A percentile compares a stretch with the other conserved stretches of the same genome.
Conservation (phyloP, 2,329 filamentous ascomycete species). For the Diplocarpon rosae region DNA sequence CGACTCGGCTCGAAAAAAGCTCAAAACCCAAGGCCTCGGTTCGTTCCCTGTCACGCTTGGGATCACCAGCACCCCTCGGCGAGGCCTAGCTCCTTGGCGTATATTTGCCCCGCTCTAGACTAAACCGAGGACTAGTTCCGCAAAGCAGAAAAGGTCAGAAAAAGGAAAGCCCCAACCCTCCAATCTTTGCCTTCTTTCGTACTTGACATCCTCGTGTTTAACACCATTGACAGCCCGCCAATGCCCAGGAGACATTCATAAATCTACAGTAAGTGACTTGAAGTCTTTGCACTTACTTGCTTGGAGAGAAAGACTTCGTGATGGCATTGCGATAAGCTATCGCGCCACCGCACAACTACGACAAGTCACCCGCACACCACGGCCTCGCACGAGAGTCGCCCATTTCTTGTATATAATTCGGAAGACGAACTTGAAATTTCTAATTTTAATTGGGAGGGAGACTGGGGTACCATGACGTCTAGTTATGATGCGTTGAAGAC, state of each 20-base stretch:
- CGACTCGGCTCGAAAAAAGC: neutral
- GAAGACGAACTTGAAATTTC: conserved; percentile 13
- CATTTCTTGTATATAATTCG: conserved; percentile 24
- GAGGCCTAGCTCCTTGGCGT: neutral
- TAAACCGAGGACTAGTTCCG: neutral
- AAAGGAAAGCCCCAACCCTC: neutral
- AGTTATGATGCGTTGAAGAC: conserved; percentile 11
- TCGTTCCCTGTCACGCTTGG: neutral
- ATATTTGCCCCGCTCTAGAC: neutral
- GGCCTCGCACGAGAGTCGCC: conserved; percentile 13
- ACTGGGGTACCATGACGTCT: conserved; percentile 4
- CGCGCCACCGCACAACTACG: conserved; percentile 5
- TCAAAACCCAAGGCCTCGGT: neutral
- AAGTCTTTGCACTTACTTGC: conserved; percentile 27
- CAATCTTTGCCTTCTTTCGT: neutral
- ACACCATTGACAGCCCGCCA: conserved; percentile 7
- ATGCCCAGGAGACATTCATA: conserved; percentile 14
- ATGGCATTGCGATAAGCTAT: conserved; percentile 1
- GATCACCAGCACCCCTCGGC: neutral
- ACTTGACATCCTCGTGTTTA: neutral
- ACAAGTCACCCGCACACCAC: conserved; percentile 9
- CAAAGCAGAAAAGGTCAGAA: neutral
- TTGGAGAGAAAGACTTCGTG: conserved; percentile 25
- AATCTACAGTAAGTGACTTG: conserved; percentile 26
- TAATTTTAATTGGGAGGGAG: conserved; percentile 1